Evolutionary conservation across 1,284 basidiomycete species (phyloP).

Genomic region (Macrocybe sp.): DNA sequence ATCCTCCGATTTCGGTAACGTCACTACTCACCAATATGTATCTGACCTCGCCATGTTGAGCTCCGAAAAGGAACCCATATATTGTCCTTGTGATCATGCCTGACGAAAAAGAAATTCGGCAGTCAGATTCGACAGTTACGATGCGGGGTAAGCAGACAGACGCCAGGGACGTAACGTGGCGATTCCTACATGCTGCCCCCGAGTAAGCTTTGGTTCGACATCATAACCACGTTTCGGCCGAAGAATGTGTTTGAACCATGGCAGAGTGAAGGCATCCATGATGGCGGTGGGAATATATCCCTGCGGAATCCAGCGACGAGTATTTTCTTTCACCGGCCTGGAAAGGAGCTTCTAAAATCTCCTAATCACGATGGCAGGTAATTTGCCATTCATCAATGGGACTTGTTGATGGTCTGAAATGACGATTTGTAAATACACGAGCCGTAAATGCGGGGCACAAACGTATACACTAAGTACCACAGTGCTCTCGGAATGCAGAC

Average conservation of each 20-base stretch:
- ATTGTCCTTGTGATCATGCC: conserved; percentile 17
- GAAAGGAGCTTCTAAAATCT: too few relatives aligned
- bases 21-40: conserved; percentile 27
- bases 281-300: neutral
- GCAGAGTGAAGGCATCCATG: neutral
- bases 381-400: too few relatives aligned
- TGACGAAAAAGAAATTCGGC: conserved; percentile 7
- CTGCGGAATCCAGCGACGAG: too few relatives aligned
- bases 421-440: too few relatives aligned
- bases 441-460: too few relatives aligned
- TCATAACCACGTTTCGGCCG: conserved; percentile 4
- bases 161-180: conserved; percentile 6
- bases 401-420: too few relatives aligned
- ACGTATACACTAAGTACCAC: too few relatives aligned
- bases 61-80: conserved; percentile 18
- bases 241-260: neutral
- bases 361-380: too few relatives aligned
- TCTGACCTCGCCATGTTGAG: conserved; percentile 14
- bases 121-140: too few relatives aligned
- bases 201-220: neutral
- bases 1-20: conserved; percentile 11
- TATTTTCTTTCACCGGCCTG: too few relatives aligned
- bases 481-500: too few relatives aligned
- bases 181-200: conserved; percentile 3
- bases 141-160: neutral